Base-by-base conservation (phyloP, 495 filamentous ascomycete genomes). In the Annulohypoxylon maeteangense region DNA sequence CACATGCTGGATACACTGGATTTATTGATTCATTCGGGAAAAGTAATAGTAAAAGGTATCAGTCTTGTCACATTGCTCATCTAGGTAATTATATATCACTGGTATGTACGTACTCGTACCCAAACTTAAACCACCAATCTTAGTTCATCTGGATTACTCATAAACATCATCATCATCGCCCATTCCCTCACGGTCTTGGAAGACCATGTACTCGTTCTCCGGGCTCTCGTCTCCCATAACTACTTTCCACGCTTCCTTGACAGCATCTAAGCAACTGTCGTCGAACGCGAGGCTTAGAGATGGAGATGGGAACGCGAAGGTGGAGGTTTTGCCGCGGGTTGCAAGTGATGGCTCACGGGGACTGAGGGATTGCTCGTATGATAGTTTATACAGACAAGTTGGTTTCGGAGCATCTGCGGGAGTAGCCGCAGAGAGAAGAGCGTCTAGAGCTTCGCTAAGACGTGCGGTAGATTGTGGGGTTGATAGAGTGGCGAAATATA, bases 211-310 rank as follows among this genome's bases (percentile, higher is more conserved):
- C 23, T 78, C 75, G 23, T 71, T 64, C 22, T 78, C 78, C 16
- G 82, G 81, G 3, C 81, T 81, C 44, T 81, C 80, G 6, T 85
- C 83, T 16, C 86, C 88, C 65, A 89, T 81, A 7, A 93, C 81
- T 23, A 78, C 74, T 63, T 84, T 81, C 91, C 92, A 96, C 12
- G 86, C 87, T 31, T 84, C 78, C 61, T 85, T 83, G 18, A 94
- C 89, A 23, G 84, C 72, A 12, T 87, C 85, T 25, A 94, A 75
- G 10, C 85, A 78, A 6, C 78, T 74, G 76, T 96, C 93, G 70
- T 93, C 88, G 71, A 94, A 90, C 18, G 89, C 84, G 14, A 94
- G 83, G 61, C 89, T 88, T 29, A 88, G 80, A 40, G 85, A 83
- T 0, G 87, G 75, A 3, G 87, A 79, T 20, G 88, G 86, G 51